These are phyloP conservation scores for Penicillium malachiteum DNA, from an alignment of 495 filamentous ascomycete species.

Conservation along the genomic window DNA sequence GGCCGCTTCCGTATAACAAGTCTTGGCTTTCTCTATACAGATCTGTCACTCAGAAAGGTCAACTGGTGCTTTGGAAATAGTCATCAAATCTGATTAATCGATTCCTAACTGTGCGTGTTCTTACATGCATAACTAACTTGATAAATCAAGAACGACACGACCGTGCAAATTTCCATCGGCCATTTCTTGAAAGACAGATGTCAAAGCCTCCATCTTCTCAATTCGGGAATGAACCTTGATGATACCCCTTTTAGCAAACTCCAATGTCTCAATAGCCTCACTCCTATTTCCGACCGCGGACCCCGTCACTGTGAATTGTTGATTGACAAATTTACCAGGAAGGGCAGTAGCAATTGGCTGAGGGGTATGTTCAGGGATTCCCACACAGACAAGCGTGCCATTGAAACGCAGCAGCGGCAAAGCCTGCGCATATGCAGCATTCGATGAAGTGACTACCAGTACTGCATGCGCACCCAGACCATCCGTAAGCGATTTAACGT, in stretches of 20 bases:
- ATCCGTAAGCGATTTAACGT: slow-evolving; percentile 58
- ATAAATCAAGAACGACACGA: slow-evolving; percentile 59
- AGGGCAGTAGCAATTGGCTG: slow-evolving; percentile 56
- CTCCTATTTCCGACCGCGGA: slow-evolving; percentile 62
- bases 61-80: no score
- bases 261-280: slow-evolving; percentile 65
- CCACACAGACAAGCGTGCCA: slow-evolving; percentile 65
- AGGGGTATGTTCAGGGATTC: slow-evolving; percentile 62
- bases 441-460: slow-evolving; percentile 62
- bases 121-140: slow-evolving; percentile 13
- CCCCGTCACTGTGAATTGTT: slow-evolving; percentile 57
- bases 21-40: no score
- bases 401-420: slow-evolving; percentile 60
- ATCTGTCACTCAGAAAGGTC: no score
- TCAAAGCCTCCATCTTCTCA: slow-evolving; percentile 63
- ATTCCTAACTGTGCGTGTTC: no score
- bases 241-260: slow-evolving; percentile 61
- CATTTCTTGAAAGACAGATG: slow-evolving; percentile 62
- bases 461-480: slow-evolving; percentile 64
- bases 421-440: slow-evolving; percentile 63
- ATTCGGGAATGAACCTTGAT: slow-evolving; percentile 58
- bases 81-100: no score
- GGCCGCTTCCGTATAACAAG: no score
- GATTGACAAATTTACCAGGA: slow-evolving; percentile 50
- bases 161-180: slow-evolving; percentile 55